phyloP scores from a whole-genome alignment of 148 eudicot genomes.

The Simmondsia chinensis region DNA sequence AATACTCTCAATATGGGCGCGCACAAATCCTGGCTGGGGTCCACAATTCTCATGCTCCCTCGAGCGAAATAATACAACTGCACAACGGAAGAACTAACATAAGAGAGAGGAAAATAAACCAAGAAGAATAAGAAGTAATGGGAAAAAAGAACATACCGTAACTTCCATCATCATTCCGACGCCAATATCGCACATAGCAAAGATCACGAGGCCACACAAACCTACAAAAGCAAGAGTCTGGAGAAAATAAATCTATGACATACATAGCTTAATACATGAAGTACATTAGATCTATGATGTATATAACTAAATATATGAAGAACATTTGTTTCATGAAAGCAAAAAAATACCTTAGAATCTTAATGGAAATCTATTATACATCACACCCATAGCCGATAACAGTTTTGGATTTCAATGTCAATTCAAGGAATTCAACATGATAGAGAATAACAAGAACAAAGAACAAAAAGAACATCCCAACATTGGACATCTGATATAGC shows the following conservation, averaged over 20 bases:
- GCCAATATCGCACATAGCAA: conserved; percentile 99
- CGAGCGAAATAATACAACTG: conserved; percentile 94
- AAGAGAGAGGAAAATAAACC: conserved; percentile 1
- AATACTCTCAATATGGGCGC: conserved; percentile 95
- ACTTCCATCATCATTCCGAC: conserved; percentile 99
- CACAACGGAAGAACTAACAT: conserved; percentile 18
- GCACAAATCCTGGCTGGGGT: conserved; percentile 96
- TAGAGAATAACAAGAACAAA: no score
- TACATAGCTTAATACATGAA: no score
- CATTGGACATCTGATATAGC: no score
- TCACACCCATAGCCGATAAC: no score
- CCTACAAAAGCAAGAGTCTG: conserved; percentile 30
- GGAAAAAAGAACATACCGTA: conserved; percentile 46
- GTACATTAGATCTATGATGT: no score
- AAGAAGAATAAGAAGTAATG: neutral
- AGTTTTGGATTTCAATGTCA: no score
- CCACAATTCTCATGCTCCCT: conserved; percentile 95
- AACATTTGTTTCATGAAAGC: no score
- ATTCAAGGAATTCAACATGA: no score
- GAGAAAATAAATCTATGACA: neutral
- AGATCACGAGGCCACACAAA: conserved; percentile 99
- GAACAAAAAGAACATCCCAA: no score
- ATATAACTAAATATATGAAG: no score
- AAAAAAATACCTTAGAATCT: no score
- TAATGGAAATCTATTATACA: no score